Base-by-base conservation (phyloP, 306 rosid genomes). In the Prunus fruticosa region DNA sequence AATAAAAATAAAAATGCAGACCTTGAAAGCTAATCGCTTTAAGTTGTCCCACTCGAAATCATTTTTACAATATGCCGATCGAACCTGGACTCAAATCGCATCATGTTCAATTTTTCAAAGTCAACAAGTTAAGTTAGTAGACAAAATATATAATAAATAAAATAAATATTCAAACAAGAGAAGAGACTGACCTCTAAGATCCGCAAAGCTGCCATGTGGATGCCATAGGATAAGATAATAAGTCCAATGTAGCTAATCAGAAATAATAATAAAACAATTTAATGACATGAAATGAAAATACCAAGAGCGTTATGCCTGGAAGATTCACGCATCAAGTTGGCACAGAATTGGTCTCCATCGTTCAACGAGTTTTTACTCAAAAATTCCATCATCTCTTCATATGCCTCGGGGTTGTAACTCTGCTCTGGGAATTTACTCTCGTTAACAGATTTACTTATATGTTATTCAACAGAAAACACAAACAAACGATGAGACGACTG, bases 11-110 rank as follows among this genome's bases (percentile, higher is more conserved):
- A 11, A 72, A 45, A 73, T 60, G 20, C 82, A 46, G 64, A 92
- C 97, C 96, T 90, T 90, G n/a, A 72, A 23, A 41, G 97, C 88
- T 7, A 95, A 64, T 60, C 86, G 84, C 87, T 90, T 56, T 79
- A 92, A 57, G 85, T 92, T 90, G 87, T 92, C 92, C 97, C 98
- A 92, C 76, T 90, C 97, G 72, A 95, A 95, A 80, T 92, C 98
- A 27, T 79, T 80, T 81, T 95, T 88, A 81, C 98, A 88, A 81
- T 95, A 89, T 54, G 93, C 93, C 75, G 97, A 87, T 72, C 98
- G 88, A 75, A 92, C 97, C 97, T 95, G 69, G 70, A 72, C 76
- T 61, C 51, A 75, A 27, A n/a, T 34, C 5, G 15, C 69, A 16
- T 43, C 25, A 11, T 79, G 8, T 71, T 72, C 27, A 74, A 52